Conservation (phyloP, 2,329 filamentous ascomycete genomes). For the Shiraia bambusicola region DNA sequence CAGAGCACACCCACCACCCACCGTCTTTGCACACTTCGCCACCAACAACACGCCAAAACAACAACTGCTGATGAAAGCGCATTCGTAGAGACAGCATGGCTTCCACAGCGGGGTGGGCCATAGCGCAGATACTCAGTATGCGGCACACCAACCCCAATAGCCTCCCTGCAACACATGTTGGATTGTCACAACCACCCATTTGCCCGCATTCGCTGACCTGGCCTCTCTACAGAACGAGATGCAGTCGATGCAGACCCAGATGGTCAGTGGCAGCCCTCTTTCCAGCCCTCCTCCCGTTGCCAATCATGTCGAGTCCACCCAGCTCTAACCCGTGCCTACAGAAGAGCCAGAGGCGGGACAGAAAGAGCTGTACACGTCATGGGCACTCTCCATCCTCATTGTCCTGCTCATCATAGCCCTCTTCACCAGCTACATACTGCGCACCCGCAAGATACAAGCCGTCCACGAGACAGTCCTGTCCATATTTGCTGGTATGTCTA, state of each 20-base stretch:
- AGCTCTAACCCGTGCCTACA: constrained; percentile 46
- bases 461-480: constrained; percentile 98
- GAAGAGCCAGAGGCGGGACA: constrained; percentile 77
- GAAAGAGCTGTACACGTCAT: constrained; percentile 94
- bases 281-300: constrained; percentile 3
- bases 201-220: constrained; percentile 7
- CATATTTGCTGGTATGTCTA: constrained; percentile 79
- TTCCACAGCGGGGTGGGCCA: constrained; percentile 40
- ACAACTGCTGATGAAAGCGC: constrained; percentile 30
- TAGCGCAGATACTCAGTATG: constrained; percentile 45
- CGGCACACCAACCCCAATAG: too few relatives aligned
- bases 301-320: constrained; percentile 10
- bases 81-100: constrained; percentile 40
- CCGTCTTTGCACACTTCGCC: too few relatives aligned
- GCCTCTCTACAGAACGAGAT: constrained; percentile 45
- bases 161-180: not conserved
- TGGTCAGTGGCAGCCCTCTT: constrained; percentile 32
- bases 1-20: too few relatives aligned
- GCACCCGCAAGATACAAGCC: constrained; percentile 95
- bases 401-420: constrained; percentile 90
- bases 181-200: not conserved
- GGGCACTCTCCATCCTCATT: constrained; percentile 96
- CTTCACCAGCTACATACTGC: constrained; percentile 94
- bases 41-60: too few relatives aligned
- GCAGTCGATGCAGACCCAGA: constrained; percentile 51